Evolutionary conservation across 441 rosid species (phyloP).

Genomic region (Gossypium davidsonii): DNA sequence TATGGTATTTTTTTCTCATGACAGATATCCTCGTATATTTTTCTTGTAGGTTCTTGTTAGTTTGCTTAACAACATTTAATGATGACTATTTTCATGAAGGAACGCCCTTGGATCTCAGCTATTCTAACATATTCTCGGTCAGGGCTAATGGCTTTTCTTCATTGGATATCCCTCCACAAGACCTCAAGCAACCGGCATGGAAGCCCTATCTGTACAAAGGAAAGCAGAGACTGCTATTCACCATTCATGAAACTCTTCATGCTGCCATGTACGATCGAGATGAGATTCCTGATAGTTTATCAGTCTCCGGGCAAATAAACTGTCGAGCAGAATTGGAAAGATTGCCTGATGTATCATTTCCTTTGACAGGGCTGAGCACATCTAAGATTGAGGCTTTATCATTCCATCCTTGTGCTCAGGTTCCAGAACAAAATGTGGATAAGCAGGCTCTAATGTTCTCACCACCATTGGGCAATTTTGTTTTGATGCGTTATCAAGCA

Average conservation of each 20-base stretch:
- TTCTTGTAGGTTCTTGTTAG: conserved; percentile 15
- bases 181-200: conserved; percentile 90
- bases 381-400: conserved; percentile 69
- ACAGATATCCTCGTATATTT: conserved; percentile 15
- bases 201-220: conserved; percentile 88
- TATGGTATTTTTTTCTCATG: conserved; percentile 21
- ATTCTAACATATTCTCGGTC: conserved; percentile 53
- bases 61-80: conserved; percentile 6
- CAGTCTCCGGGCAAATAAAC: conserved; percentile 82
- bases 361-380: conserved; percentile 60
- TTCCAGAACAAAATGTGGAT: conserved; percentile 72
- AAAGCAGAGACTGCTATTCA: conserved; percentile 72
- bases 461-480: conserved; percentile 79
- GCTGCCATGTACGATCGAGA: conserved; percentile 91
- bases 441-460: conserved; percentile 81
- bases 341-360: conserved; percentile 84
- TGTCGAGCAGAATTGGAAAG: conserved; percentile 92
- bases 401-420: conserved; percentile 86
- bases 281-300: conserved; percentile 77
- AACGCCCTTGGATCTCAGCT: conserved; percentile 81
- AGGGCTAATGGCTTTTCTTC: conserved; percentile 77
- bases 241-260: conserved; percentile 63
- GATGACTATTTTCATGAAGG: conserved; percentile 33
- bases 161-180: conserved; percentile 67
- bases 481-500: conserved; percentile 78